A percentile compares a stretch with the other conserved stretches of the same genome.
phyloP scores from a whole-genome alignment of 116 monocot genomes.

The Zostera marina region DNA sequence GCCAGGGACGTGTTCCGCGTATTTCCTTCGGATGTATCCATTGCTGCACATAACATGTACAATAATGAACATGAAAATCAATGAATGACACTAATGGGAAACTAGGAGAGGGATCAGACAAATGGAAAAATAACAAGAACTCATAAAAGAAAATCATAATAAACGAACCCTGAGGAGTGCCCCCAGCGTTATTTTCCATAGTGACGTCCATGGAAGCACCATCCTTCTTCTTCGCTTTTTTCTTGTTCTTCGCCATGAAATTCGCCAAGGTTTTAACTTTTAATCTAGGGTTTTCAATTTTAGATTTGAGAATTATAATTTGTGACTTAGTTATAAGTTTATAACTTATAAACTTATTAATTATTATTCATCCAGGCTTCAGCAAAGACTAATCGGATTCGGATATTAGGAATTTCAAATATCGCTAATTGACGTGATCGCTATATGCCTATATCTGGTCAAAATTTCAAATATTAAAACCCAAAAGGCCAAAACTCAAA shows the following conservation, averaged over 20 bases:
- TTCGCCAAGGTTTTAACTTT: not conserved
- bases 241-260: slow-evolving; percentile 40
- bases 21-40: slow-evolving; percentile 22
- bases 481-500: no score
- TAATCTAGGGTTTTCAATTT: not conserved
- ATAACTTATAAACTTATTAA: no score
- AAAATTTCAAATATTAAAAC: no score
- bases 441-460: no score
- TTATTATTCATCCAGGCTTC: no score
- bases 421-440: no score
- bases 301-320: not conserved
- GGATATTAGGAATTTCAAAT: no score
- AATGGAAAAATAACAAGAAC: not conserved
- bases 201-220: slow-evolving; percentile 25
- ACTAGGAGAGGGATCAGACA: no score
- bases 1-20: no score
- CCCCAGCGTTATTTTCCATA: not conserved
- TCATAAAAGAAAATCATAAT: not conserved
- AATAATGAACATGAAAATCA: not conserved
- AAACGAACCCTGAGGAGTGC: not conserved
- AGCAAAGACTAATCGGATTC: no score
- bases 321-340: no score
- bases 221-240: slow-evolving; percentile 17
- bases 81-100: no score
- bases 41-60: slow-evolving; percentile 9